Evolutionary conservation across 805 yeast species (phyloP), one percentile per base, ranked within the genome.

Genomic region (Wickerhamiella galacta): DNA sequence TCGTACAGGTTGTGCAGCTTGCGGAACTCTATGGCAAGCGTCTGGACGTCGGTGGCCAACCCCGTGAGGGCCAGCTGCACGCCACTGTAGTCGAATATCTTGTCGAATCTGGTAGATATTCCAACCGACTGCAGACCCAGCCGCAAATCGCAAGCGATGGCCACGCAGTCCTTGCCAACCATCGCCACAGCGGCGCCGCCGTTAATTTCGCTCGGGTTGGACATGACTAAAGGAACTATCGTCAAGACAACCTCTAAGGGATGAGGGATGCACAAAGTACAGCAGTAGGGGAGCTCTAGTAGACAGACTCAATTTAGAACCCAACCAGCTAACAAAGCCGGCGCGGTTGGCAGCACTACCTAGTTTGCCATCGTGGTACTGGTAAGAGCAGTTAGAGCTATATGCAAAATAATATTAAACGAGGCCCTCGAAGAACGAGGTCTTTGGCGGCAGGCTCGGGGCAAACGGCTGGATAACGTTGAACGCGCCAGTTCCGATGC

Each of bases 161-260:
- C 98, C 35, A 90, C 85, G 64, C 99, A 90, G 46, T 83, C 95
- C 53, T 92, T 85, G 48, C 99, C 99, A 17, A 76, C 76, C 99
- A 90, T 90, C 43, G 98, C 98, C 21, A 92, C 93, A 33, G 93
- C 94, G 42, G 93, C 69, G 59, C 99, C 98, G 60, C 95, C 60
- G 36, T 55, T 55, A 44, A 55, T 51, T 34, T 52, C 57, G 33
- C 48, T 48, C 22, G 60, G 60, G 35, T 54, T 51, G 32, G 58
- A 54, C 60, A 54, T 54, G 34, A 14, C 32, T 21, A 16, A 15
- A 6, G 11, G 18, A 16, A 7, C 29, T 11, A 26, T 16, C 19
- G 16, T n/a, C n/a, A n/a, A 14, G 6, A 16, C 29, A 5, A 26
- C n/a, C n/a, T 15, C 10, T 6, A 26, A 15, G n/a, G 16, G 16